Evolutionary conservation across 768 basidiomycete genomes (phyloP), one percentile per base, ranked within the genome.

Genomic region (Trametes coccinea): DNA sequence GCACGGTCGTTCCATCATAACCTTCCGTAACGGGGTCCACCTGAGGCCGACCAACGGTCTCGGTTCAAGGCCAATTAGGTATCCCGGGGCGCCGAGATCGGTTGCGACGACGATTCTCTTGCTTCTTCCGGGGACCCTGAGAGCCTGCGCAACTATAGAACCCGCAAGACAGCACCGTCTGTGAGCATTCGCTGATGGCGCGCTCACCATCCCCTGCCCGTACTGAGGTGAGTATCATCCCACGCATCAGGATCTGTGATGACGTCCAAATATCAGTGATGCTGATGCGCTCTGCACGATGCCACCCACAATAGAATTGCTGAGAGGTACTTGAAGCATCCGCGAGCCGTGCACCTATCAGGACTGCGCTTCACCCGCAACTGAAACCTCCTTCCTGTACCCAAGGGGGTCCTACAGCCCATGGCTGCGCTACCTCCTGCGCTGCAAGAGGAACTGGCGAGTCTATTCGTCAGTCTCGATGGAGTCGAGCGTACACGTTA

Each of bases 371-470:
- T 37, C 34, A 40, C 50, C 50, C 47, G 48, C 31, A 40, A 16
- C 40, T 41, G 27, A 16, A 22, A 27, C 51, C 29, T 30, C 22
- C 37, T 10, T 41, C 52, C 29, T 27, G 44, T 17, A 43, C 40
- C 17, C 56, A 16, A 48, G 46, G 57, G 41, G 49, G 50, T 44
- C 49, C 30, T 51, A 46, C 46, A 49, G 49, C 29, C 29, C n/a
- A 61, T 61, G 60, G 54, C 48, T 31, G 30, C 46, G 37, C 46
- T 61, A 10, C 52, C 60, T 40, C 53, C 22, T 22, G 55, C 43
- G 37, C 56, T 53, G 16, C 56, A 62, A 29, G 45, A 59, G 47
- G 65, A 60, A 45, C n/a, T 62, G 3, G 34, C 44, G 39, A 34
- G 34, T 14, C 43, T 66, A 53, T 16, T 60, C 13, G n/a, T 37